Conservation (phyloP, 1,284 basidiomycete genomes). For the Ganoderma resinaceum region DNA sequence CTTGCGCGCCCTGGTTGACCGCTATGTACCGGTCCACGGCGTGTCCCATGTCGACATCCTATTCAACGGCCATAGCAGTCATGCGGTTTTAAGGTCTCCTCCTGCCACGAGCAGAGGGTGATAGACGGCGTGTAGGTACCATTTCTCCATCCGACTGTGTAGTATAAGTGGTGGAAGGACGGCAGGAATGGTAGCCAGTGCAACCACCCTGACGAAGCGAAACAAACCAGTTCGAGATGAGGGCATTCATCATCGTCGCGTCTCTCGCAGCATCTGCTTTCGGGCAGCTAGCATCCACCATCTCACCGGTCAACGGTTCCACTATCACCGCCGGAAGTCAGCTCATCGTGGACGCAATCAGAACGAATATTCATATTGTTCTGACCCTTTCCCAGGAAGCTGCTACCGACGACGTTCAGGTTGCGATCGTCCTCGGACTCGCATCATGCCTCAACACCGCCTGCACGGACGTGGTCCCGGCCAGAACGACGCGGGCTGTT, state of each 20-base stretch:
- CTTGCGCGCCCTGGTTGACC: background rate
- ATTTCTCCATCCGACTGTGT: background rate
- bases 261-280: conserved; percentile 24
- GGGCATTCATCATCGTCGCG: conserved; percentile 23
- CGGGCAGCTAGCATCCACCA: conserved; percentile 27
- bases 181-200: background rate
- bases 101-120: background rate
- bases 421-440: conserved; percentile 28
- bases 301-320: conserved; percentile 17
- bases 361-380: conserved; percentile 9
- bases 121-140: background rate
- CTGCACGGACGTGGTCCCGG: conserved; percentile 27
- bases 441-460: conserved; percentile 16
- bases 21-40: no score
- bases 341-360: conserved; percentile 24
- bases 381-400: conserved; percentile 13
- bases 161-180: background rate
- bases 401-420: conserved; percentile 20
- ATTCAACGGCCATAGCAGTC: background rate
- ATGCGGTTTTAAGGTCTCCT: background rate
- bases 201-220: background rate
- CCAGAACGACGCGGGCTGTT: conserved; percentile 22
- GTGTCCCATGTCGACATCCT: background rate
- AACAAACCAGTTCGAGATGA: conserved; percentile 11
- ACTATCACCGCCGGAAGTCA: conserved; percentile 19